Percentiles rank a stretch among this genome's conserved stretches.
These are phyloP conservation scores for Talaromyces rugulosus DNA, from an alignment of 2,329 filamentous ascomycete genomes.

Conservation along the genomic window DNA sequence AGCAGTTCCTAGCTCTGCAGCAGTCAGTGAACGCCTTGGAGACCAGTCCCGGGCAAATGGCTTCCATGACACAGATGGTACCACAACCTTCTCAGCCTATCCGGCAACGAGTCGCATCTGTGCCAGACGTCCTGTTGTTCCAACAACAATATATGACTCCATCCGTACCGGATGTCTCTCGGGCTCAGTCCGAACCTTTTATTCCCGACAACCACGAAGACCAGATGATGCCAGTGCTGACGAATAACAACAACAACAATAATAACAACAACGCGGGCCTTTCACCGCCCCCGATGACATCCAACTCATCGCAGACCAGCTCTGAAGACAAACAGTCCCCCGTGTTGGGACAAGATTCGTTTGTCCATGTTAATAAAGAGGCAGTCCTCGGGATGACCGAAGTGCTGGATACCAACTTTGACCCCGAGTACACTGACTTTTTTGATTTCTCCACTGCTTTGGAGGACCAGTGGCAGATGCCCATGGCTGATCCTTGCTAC, in stretches of 20 bases:
- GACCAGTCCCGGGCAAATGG: background rate
- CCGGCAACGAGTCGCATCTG: conserved; percentile 10
- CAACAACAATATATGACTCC: conserved; percentile 1
- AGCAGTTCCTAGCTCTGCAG: background rate
- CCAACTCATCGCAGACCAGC: conserved; percentile 2
- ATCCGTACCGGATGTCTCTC: background rate
- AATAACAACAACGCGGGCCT: conserved; percentile 5
- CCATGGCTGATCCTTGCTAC: conserved; percentile 6
- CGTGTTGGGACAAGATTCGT: background rate
- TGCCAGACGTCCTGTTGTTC: conserved; percentile 8
- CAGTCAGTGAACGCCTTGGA: background rate
- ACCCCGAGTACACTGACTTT: conserved; percentile 10
- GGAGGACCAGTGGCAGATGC: conserved; percentile 11
- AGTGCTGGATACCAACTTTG: conserved; percentile 5
- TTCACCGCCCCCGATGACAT: conserved; percentile 4
- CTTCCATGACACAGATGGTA: conserved; percentile 4
- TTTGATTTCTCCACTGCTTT: conserved; percentile 5
- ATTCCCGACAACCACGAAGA: background rate
- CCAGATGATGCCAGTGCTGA: background rate
- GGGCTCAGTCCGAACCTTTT: conserved; percentile 5
- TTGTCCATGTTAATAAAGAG: conserved; percentile 1
- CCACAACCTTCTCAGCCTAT: background rate
- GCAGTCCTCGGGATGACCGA: background rate
- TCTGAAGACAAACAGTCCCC: background rate
- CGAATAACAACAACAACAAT: background rate